Conservation (phyloP, 805 yeast species). For the Ogataea neopini region DNA sequence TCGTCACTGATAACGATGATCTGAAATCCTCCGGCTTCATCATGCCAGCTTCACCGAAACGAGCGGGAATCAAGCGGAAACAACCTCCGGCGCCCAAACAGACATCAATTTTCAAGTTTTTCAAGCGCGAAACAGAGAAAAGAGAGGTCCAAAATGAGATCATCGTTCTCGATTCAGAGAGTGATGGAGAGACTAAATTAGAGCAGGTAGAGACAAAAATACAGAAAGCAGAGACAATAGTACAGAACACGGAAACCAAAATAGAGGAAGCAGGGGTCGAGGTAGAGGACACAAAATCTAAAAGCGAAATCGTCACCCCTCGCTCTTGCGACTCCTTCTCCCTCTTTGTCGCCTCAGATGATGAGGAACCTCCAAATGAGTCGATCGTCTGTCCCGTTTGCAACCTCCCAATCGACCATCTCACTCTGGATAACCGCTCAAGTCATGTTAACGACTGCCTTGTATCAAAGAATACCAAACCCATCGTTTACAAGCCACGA, state of each 20-base stretch:
- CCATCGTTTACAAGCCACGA: conserved; percentile 21
- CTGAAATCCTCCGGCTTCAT: too few relatives aligned
- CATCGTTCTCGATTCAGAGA: conserved; percentile 16
- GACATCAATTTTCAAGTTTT: conserved; percentile 24
- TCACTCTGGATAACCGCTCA: conserved; percentile 45
- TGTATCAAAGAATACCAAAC: conserved; percentile 25
- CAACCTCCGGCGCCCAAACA: conserved; percentile 9
- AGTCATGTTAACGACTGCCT: conserved; percentile 60
- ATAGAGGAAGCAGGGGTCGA: too few relatives aligned
- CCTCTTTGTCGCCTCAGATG: conserved; percentile 4
- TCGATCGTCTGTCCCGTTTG: conserved; percentile 55
- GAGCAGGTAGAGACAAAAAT: too few relatives aligned
- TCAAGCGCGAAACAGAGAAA: conserved; percentile 8
- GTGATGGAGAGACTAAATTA: too few relatives aligned
- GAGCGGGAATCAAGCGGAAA: not conserved
- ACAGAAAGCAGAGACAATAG: too few relatives aligned
- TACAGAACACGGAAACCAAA: too few relatives aligned
- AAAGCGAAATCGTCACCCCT: too few relatives aligned
- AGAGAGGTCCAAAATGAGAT: conserved; percentile 7
- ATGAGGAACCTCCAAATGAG: conserved; percentile 6
- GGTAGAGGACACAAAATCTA: too few relatives aligned
- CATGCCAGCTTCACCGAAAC: not conserved
- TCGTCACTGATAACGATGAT: not conserved
- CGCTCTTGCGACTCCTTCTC: not conserved
- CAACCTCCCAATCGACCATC: conserved; percentile 36